Evolutionary conservation across 2,329 filamentous ascomycete species (phyloP).

Genomic region (Cytospora piceicola): DNA sequence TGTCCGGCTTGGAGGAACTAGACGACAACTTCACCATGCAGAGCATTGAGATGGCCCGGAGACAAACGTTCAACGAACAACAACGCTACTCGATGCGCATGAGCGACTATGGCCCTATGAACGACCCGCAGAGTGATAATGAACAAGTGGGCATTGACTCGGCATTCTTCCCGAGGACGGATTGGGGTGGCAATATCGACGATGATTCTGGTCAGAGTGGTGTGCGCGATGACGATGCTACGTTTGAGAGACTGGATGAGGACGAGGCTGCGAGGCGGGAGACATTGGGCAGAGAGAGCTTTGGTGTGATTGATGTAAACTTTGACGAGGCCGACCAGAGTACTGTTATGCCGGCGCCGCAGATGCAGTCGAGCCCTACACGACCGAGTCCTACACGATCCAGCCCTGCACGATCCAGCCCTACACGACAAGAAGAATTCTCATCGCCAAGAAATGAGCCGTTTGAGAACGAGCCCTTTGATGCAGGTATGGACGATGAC

Average conservation of each 20-base stretch:
- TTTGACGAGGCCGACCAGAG: conserved; percentile 51
- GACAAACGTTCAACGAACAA: conserved; percentile 44
- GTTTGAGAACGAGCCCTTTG: conserved; percentile 28
- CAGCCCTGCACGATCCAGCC: conserved; percentile 25
- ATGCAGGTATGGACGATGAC: neutral
- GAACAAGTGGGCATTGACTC: conserved; percentile 51
- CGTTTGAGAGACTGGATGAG: conserved; percentile 47
- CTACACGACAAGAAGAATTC: conserved; percentile 27
- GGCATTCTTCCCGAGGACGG: conserved; percentile 56
- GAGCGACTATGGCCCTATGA: conserved; percentile 52
- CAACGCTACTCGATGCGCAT: conserved; percentile 53
- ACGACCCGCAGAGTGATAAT: conserved; percentile 45
- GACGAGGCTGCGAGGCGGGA: conserved; percentile 46
- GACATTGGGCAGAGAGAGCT: conserved; percentile 51
- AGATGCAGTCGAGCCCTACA: conserved; percentile 33
- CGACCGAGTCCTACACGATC: neutral
- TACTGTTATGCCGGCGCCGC: conserved; percentile 53
- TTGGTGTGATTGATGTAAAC: conserved; percentile 54
- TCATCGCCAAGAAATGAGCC: conserved; percentile 38
- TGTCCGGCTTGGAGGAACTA: conserved; percentile 57
- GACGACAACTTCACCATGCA: conserved; percentile 59
- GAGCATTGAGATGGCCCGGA: conserved; percentile 63
- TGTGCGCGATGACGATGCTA: conserved; percentile 41
- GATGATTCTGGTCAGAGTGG: conserved; percentile 40
- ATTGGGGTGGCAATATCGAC: conserved; percentile 48